phyloP scores from a whole-genome alignment of 345 rosid genomes.

The Corchorus capsularis region DNA sequence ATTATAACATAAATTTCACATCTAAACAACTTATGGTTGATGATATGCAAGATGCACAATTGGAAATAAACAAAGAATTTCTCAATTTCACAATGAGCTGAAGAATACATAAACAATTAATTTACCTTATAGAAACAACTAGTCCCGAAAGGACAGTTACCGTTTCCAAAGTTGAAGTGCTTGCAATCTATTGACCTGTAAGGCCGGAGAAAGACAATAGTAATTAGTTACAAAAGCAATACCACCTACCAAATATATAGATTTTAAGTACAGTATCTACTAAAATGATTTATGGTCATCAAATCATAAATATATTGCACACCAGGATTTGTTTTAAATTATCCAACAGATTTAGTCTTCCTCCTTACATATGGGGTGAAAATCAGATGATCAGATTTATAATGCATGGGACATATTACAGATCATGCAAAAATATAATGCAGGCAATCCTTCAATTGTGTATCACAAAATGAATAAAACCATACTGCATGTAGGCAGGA shows the following conservation, averaged over 20 bases:
- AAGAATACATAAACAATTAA: not conserved
- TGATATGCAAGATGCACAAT: not conserved
- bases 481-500: not conserved
- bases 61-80: not conserved
- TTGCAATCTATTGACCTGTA: conserved; percentile 88
- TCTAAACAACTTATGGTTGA: not conserved
- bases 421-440: not conserved
- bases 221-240: not conserved
- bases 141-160: conserved; percentile 91
- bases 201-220: not conserved
- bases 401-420: not conserved
- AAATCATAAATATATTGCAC: not conserved
- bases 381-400: not conserved
- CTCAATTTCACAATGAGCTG: not conserved
- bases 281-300: not conserved
- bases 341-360: not conserved
- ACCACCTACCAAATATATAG: not conserved
- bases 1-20: not conserved
- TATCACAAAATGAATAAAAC: not conserved
- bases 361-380: no score
- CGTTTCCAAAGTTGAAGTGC: conserved; percentile 89
- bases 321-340: not conserved
- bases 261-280: no score
- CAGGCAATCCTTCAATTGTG: not conserved
- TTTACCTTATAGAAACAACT: conserved; percentile 97